Conservation (phyloP, 192 early-diverging fungal genomes). For the Diversispora epigaea region DNA sequence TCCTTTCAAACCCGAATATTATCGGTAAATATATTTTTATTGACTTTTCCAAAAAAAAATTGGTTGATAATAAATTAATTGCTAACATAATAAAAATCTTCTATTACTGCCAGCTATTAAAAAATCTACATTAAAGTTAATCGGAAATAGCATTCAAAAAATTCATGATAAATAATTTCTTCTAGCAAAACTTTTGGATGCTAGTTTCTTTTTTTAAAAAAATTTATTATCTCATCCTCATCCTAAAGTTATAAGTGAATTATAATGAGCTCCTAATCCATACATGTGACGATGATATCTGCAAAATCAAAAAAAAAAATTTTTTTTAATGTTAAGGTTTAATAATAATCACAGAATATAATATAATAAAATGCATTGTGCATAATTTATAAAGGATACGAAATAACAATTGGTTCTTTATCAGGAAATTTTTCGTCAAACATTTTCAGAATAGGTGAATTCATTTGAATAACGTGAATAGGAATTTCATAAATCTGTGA, state of each 20-base stretch:
- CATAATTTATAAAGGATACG: conserved; percentile 52
- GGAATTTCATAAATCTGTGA: conserved; percentile 70
- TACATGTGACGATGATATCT: conserved; percentile 88
- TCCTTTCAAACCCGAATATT: conserved; percentile 96
- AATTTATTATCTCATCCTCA: not conserved
- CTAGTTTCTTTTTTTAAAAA: too few relatives aligned
- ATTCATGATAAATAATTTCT: too few relatives aligned
- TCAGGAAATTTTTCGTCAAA: conserved; percentile 66
- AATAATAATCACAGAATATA: too few relatives aligned
- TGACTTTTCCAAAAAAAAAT: too few relatives aligned
- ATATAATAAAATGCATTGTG: not conserved
- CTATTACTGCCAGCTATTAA: too few relatives aligned
- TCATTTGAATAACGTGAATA: conserved; percentile 86
- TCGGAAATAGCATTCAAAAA: too few relatives aligned
- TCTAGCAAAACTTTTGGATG: too few relatives aligned
- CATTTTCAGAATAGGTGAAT: conserved; percentile 73
- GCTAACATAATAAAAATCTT: too few relatives aligned
- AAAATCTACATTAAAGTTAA: too few relatives aligned
- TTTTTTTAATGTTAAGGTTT: not conserved
- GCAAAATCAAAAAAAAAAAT: conserved; percentile 28
- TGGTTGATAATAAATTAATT: too few relatives aligned
- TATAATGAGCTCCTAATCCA: conserved; percentile 96
- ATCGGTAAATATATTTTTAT: conserved; percentile 71
- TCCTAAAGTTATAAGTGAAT: conserved; percentile 57
- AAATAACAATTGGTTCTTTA: conserved; percentile 68